Evolutionary conservation across 306 rosid species (phyloP).

Genomic region (Mucuna pruriens): DNA sequence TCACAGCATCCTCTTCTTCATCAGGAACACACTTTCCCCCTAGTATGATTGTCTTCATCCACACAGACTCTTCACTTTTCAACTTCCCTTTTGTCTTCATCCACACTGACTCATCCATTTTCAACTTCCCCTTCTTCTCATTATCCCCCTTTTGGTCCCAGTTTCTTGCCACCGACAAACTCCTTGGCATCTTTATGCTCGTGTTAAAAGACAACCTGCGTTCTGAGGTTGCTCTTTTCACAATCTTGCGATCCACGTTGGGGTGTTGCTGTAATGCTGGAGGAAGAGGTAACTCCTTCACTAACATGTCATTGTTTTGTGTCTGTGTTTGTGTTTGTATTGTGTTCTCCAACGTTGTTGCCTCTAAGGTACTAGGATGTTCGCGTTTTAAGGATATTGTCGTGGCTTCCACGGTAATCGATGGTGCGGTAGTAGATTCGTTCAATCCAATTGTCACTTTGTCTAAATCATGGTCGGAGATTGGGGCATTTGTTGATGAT

Average conservation of each 20-base stretch:
- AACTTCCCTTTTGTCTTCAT: constrained; percentile 61
- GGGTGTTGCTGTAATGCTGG: constrained; percentile 45
- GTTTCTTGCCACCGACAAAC: constrained; percentile 52
- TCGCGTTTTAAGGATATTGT: neutral
- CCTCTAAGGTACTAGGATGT: constrained; percentile 13
- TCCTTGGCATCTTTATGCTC: constrained; percentile 59
- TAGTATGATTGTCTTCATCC: constrained; percentile 84
- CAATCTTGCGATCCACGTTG: neutral
- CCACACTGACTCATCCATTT: constrained; percentile 70
- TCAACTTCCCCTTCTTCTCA: constrained; percentile 37
- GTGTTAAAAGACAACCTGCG: constrained; percentile 44
- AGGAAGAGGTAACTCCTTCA: constrained; percentile 59
- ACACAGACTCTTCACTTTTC: constrained; percentile 65
- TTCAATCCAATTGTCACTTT: neutral
- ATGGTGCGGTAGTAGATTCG: neutral
- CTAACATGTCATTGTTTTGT: constrained; percentile 7
- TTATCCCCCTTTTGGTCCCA: constrained; percentile 39
- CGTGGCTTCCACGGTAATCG: neutral
- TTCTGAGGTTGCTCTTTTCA: constrained; percentile 55
- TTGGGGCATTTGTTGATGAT: neutral
- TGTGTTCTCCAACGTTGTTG: neutral
- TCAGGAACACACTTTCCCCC: constrained; percentile 81
- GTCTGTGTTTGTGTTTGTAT: neutral
- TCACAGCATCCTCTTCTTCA: constrained; percentile 56
- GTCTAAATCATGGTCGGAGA: neutral